These are phyloP conservation scores for Tephrocybe rancida DNA, from an alignment of 768 basidiomycete species.

Conservation along the genomic window DNA sequence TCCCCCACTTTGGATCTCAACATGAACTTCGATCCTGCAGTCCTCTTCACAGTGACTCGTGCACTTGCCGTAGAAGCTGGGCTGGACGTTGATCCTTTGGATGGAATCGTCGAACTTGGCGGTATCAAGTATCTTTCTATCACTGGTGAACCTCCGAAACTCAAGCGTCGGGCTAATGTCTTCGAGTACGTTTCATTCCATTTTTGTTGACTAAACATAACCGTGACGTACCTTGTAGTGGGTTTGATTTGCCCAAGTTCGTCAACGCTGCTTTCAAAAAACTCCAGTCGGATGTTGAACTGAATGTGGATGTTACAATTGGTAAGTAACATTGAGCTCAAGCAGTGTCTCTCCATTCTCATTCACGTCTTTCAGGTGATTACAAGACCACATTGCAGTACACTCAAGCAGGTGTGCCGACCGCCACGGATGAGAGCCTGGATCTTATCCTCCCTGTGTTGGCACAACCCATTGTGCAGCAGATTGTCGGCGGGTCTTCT, in stretches of 20 bases:
- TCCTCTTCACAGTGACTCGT: slow-evolving; percentile 75
- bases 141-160: slow-evolving; percentile 28
- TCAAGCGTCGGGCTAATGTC: slow-evolving; percentile 44
- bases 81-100: slow-evolving; percentile 59
- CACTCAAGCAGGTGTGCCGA: slow-evolving; percentile 56
- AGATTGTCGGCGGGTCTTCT: slow-evolving; percentile 58
- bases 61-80: slow-evolving; percentile 66
- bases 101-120: slow-evolving; percentile 67
- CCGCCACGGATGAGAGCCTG: slow-evolving; percentile 61
- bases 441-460: slow-evolving; percentile 68
- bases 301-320: slow-evolving; percentile 58
- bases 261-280: slow-evolving; percentile 69
- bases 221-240: slow-evolving; percentile 33
- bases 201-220: background rate
- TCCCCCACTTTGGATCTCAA: slow-evolving; percentile 62
- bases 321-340: slow-evolving; percentile 32
- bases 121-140: slow-evolving; percentile 61
- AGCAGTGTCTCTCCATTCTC: background rate
- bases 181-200: slow-evolving; percentile 46
- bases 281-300: slow-evolving; percentile 59
- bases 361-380: slow-evolving; percentile 44
- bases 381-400: slow-evolving; percentile 67
- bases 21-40: slow-evolving; percentile 68
- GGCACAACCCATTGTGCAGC: slow-evolving; percentile 76
- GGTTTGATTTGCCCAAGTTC: slow-evolving; percentile 64